Base-by-base conservation (phyloP, 306 rosid species). In the Sicyos baderoa region DNA sequence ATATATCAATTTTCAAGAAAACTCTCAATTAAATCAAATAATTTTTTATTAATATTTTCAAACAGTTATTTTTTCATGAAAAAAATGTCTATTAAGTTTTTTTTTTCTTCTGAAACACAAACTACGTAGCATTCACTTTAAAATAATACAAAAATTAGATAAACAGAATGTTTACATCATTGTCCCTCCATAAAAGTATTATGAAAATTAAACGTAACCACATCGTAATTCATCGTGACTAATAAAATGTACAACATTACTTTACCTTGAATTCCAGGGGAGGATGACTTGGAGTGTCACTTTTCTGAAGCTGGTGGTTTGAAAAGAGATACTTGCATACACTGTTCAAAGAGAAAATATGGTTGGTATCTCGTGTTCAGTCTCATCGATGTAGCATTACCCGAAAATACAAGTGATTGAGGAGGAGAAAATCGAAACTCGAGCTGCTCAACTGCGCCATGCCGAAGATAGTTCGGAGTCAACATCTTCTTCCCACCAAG, bases 401-500 rank as follows among this genome's bases (percentile, higher is more conserved):
- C 96, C 1, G 88, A 92, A 86, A 95, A 92, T 77, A 86, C 81
- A 67, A 79, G 91, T 83, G 18, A 81, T 94, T 7, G 88, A 84
- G 68, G 88, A 84, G 68, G 88, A 56, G 76, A 84, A 89, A 51
- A 80, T 87, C 73, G 93, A 89, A 6, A 92, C 96, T 75, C 95
- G 86, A 81, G 89, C 32, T 1, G 37, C 73, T 92, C 87, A 92
- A 76, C 73, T 86, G 54, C 95, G 89, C 98, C 98, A 92, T 42
- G 86, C 98, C 29, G 95, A 87, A 73, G 93, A 89, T 70, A 2
- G 77, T 86, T 92, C 98, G 29, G 77, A 73, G 42, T 89, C 95
- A 69, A 71, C 81, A 75, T 86, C 95, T 79, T 93, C 98, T 79
- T 89, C 98, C 98, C 98, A 93, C 98, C 96, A 93, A 21, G 96